Conservation (phyloP, 1,284 basidiomycete species). For the Gomphus bonarii region DNA sequence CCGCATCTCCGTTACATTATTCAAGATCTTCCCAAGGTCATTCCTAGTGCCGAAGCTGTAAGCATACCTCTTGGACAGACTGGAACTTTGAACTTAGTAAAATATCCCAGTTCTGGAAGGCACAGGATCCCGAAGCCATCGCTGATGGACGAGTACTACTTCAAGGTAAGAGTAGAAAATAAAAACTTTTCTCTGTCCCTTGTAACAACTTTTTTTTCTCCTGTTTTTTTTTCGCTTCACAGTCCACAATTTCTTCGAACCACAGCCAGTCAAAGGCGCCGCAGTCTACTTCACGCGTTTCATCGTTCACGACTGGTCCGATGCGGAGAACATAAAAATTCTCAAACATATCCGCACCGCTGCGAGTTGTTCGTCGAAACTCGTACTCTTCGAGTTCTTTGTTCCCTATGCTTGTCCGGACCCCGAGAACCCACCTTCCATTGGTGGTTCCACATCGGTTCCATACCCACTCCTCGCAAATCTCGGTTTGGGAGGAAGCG, state of each 20-base stretch:
- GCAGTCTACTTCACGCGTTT: constrained; percentile 60
- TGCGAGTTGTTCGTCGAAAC: constrained; percentile 35
- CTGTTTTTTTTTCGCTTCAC: too few relatives aligned
- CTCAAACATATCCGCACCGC: constrained; percentile 26
- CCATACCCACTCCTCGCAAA: constrained; percentile 54
- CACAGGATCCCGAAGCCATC: constrained; percentile 49
- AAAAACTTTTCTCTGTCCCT: too few relatives aligned
- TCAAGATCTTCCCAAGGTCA: constrained; percentile 57
- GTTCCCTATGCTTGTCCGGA: constrained; percentile 61
- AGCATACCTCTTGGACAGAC: constrained; percentile 10
- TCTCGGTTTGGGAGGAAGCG: constrained; percentile 59
- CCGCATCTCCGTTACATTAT: constrained; percentile 47
- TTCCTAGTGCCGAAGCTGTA: constrained; percentile 46
- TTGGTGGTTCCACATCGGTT: constrained; percentile 22
- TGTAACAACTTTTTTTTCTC: too few relatives aligned
- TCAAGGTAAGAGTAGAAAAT: constrained; percentile 37
- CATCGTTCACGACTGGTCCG: constrained; percentile 68
- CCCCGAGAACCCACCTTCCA: constrained; percentile 19
- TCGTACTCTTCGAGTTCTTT: constrained; percentile 60
- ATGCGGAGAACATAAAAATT: constrained; percentile 38
- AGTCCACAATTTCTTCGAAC: constrained; percentile 65
- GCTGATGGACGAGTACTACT: constrained; percentile 46
- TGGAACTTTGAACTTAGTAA: background rate
- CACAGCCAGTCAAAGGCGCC: constrained; percentile 35
- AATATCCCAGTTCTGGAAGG: constrained; percentile 40